Conservation (phyloP, 2,329 filamentous ascomycete genomes). For the Epichloe gansuensis region DNA sequence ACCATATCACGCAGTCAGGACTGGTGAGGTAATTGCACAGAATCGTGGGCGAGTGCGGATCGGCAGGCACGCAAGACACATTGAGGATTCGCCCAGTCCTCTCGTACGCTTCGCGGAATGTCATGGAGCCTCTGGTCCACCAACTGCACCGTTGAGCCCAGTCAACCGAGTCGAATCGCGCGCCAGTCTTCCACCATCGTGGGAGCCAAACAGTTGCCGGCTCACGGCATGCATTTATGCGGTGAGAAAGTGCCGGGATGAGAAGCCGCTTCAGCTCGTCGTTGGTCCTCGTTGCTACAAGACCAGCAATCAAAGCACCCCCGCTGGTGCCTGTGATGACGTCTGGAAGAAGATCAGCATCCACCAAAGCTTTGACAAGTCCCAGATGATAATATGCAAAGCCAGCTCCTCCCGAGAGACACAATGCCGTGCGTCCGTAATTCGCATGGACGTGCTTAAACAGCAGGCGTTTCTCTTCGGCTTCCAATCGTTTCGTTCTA, state of each 20-base stretch:
- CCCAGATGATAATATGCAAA: conserved; percentile 98
- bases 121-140: conserved; percentile 86
- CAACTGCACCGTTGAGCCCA: conserved; percentile 79
- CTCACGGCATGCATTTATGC: conserved; percentile 78
- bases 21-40: conserved; percentile 90
- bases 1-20: conserved; percentile 97
- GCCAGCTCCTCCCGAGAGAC: conserved; percentile 80
- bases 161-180: conserved; percentile 83
- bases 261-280: conserved; percentile 78
- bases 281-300: conserved; percentile 82
- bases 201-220: conserved; percentile 60
- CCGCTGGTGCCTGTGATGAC: conserved; percentile 96
- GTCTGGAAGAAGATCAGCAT: conserved; percentile 73
- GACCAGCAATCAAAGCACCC: conserved; percentile 74
- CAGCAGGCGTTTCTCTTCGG: conserved; percentile 63
- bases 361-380: conserved; percentile 77
- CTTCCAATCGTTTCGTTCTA: conserved; percentile 50
- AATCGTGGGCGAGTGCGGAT: conserved; percentile 85
- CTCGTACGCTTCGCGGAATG: conserved; percentile 89
- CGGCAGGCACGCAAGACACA: conserved; percentile 88
- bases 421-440: conserved; percentile 83
- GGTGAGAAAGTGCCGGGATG: conserved; percentile 71
- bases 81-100: conserved; percentile 90
- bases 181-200: conserved; percentile 86
- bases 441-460: conserved; percentile 87